Evolutionary conservation across 2,329 filamentous ascomycete species (phyloP), one percentile per base, ranked within the genome.

Genomic region (Cladophialophora psammophila): DNA sequence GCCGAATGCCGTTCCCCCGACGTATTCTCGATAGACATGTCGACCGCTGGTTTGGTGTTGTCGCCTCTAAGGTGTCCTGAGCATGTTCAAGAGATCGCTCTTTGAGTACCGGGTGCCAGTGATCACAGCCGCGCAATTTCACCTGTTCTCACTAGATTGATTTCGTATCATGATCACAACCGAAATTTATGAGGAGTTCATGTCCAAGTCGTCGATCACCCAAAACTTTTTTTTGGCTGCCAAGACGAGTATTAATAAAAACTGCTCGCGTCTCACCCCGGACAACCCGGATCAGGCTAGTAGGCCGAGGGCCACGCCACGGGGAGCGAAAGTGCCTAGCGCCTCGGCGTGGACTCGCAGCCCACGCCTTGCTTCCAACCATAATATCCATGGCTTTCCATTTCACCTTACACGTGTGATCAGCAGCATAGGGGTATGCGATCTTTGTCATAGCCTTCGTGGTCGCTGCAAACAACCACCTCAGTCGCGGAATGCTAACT

Each of bases 191-290:
- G 52, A 54, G 15, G 40, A 55, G 52, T 18, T 31, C 35, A 18
- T 50, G 34, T 31, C 31, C 45, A 50, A 50, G n/a, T 36, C 13
- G 36, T 26, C 18, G 12, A 35, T 52, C 45, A 18, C n/a, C 34
- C 15, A 38, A 36, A 55, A 45, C 35, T 38, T 65, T 61, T 61
- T 61, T 60, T 60, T 26, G 26, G 57, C 45, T 57, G 63, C 63
- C 63, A 65, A 65, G 63, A 36, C 5, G 26, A 26, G 26, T 26
- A 26, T 26, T 32, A 26, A 6, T 18, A 20, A 31, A 31, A 50
- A 10, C 45, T 26, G 4, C 45, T 26, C 18, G 5, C 45, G 18
- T 9, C 20, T 50, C 35, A 26, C 13, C 10, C 45, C 8, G 8
- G 12, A 26, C 35, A 26, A 10, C 10, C 45, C 8, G 8, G 12